Percentiles rank a stretch among this genome's conserved stretches.
Conservation (phyloP, 495 filamentous ascomycete species). For the Parathielavia hyrcaniae region DNA sequence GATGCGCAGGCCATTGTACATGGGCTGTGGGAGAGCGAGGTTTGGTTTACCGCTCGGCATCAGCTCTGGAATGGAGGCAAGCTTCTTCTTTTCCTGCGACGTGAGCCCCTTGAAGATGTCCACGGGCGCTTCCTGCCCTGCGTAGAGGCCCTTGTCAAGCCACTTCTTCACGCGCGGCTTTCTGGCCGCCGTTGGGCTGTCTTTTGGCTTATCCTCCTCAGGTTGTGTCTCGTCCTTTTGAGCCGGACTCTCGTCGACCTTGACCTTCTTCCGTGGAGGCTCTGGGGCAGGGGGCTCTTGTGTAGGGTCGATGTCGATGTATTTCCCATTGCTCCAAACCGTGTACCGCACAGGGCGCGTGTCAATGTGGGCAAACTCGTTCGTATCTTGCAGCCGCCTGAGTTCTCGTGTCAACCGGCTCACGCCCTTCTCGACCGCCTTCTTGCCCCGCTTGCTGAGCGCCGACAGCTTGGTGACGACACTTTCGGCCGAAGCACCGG, state of each 20-base stretch:
- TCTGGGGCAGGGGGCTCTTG: constrained; percentile 21
- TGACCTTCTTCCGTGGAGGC: constrained; percentile 41
- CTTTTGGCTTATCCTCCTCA: constrained; percentile 35
- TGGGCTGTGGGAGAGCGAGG: constrained; percentile 40
- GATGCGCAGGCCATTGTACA: constrained; percentile 46
- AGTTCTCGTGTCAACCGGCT: constrained; percentile 44
- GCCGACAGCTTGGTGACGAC: constrained; percentile 40
- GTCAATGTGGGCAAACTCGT: constrained; percentile 50
- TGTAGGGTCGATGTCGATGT: constrained; percentile 31
- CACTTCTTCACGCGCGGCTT: constrained; percentile 60
- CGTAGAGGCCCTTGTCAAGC: constrained; percentile 77
- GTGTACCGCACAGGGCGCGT: constrained; percentile 43
- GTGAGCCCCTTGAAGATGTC: constrained; percentile 54
- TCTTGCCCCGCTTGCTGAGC: constrained; percentile 42
- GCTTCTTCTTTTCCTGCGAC: constrained; percentile 56
- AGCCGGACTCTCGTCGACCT: constrained; percentile 27
- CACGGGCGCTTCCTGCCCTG: constrained; percentile 63
- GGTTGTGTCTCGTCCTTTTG: not conserved
- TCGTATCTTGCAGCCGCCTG: constrained; percentile 46
- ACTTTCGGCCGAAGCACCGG: constrained; percentile 42
- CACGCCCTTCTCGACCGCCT: constrained; percentile 38
- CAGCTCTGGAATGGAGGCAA: constrained; percentile 49
- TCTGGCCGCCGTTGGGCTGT: constrained; percentile 34
- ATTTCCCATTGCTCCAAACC: constrained; percentile 53
- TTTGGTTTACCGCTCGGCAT: constrained; percentile 35